A percentile compares a stretch with the other conserved stretches of the same genome.
These are phyloP conservation scores for Vanrija sp. DNA, from an alignment of 1,284 basidiomycete genomes.

Conservation along the genomic window DNA sequence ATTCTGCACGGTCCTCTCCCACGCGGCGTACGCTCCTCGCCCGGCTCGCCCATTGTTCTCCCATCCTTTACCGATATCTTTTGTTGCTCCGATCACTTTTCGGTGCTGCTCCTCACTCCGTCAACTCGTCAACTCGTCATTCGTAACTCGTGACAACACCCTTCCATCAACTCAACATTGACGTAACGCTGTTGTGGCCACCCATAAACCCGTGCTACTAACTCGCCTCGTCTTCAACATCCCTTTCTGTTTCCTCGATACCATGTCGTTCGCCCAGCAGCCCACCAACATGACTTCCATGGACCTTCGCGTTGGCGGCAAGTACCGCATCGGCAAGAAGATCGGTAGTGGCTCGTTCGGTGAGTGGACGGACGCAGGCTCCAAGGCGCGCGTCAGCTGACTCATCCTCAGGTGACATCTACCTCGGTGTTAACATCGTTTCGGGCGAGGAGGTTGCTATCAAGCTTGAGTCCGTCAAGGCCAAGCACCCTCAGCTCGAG, in stretches of 20 bases:
- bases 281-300: slow-evolving; percentile 54
- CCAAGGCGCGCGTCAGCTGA: slow-evolving; percentile 7
- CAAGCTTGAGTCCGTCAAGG: slow-evolving; percentile 99
- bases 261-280: slow-evolving; percentile 17
- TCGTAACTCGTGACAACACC: neutral
- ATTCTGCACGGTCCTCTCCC: no score
- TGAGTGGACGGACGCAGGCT: slow-evolving; percentile 53
- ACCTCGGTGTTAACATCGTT: slow-evolving; percentile 99
- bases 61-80: neutral
- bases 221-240: neutral
- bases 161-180: neutral
- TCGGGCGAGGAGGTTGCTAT: slow-evolving; percentile 99
- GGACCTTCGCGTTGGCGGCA: slow-evolving; percentile 94
- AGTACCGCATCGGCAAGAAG: slow-evolving; percentile 99
- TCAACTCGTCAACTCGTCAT: neutral
- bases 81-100: neutral
- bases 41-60: neutral
- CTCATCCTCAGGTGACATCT: slow-evolving; percentile 79
- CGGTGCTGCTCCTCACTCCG: neutral
- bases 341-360: slow-evolving; percentile 98
- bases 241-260: neutral
- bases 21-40: no score
- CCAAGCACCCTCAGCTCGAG: slow-evolving; percentile 99
- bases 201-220: slow-evolving; percentile 1
- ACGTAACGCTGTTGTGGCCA: neutral